Percentiles rank a stretch among this genome's conserved stretches.
Evolutionary conservation across 139 green algal genomes (phyloP).

Genomic region (Monoraphidium neglectum): DNA sequence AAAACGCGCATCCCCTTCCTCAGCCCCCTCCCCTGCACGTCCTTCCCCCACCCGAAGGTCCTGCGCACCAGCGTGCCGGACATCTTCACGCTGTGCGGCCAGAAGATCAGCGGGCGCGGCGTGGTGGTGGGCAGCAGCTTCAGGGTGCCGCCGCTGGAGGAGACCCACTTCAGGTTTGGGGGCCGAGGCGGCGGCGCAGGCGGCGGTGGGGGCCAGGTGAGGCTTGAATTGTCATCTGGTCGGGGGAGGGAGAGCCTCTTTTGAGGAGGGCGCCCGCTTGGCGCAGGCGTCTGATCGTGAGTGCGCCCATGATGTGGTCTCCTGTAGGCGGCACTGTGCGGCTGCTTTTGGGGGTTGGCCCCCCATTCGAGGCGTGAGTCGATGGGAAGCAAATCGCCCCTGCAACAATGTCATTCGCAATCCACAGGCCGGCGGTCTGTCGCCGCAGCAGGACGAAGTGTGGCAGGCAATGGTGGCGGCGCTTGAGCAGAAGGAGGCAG

Average conservation of each 20-base stretch:
- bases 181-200: not conserved
- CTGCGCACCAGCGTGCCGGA: constrained; percentile 35
- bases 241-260: not conserved
- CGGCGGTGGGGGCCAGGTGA: not conserved
- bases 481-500: constrained; percentile 1
- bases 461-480: not conserved
- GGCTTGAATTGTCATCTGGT: too few species aligned
- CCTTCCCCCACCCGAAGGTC: too few species aligned
- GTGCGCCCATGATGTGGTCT: not conserved
- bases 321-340: not conserved
- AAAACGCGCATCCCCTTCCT: not conserved
- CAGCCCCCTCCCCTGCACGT: not conserved
- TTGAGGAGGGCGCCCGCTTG: not conserved
- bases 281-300: not conserved
- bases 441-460: not conserved
- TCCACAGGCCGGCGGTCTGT: not conserved
- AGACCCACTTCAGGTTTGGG: constrained; percentile 50
- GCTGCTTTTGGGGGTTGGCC: not conserved
- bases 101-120: constrained; percentile 54
- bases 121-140: constrained; percentile 60
- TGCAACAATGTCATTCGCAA: not conserved
- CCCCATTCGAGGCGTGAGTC: not conserved
- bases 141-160: constrained; percentile 39
- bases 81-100: constrained; percentile 63
- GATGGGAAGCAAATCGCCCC: not conserved